Base-by-base conservation (phyloP, 345 rosid genomes). In the Raphanus raphanistrum region DNA sequence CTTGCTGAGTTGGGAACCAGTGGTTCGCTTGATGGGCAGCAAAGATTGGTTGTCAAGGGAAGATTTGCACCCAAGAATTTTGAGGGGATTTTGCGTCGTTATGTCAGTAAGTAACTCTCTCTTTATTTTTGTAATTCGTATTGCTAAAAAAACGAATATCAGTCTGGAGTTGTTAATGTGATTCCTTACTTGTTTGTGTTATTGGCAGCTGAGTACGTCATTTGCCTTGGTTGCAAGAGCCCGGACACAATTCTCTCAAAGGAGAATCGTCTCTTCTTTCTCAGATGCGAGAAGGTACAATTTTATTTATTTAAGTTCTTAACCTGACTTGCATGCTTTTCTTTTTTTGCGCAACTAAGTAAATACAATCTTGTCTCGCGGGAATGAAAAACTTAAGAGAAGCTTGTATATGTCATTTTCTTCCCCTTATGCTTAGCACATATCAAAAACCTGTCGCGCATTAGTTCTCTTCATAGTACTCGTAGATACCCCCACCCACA, bases 1-100 rank as follows among this genome's bases (percentile, higher is more conserved):
- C 88, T 90, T 67, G 86, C 89, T 73, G 93, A 92, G 80, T 45
- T 92, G 82, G 94, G 98, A 28, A 89, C 96, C 36, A 89, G 89
- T 73, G 96, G 94, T 45, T 89, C 94, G 2, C 88, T 90, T 64
- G 96, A 92, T 76, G 97, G 90, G 33, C 93, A 88, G 70, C 95
- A 92, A 77, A 84, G 97, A 77, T 82, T 92, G 78, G 93, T 92
- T 31, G 90, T 92, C 16, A 90, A 86, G 81, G 95, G 95, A 9
- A 85, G 95, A 60, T 90, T 90, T 84, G 90, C 92, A 1, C 90
- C 95, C 2, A 92, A 87, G 75, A 83, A 85, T 80, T 90, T 92
- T 81, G 92, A 90, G 80, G 86, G 84, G 63, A 85, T 85, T 28
- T 76, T 92, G 75, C 87, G 89, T 6, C 85, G 88, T 21, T 90